A percentile compares a stretch with the other conserved stretches of the same genome.
phyloP scores from a whole-genome alignment of 345 rosid genomes.

The Gossypium arboreum region DNA sequence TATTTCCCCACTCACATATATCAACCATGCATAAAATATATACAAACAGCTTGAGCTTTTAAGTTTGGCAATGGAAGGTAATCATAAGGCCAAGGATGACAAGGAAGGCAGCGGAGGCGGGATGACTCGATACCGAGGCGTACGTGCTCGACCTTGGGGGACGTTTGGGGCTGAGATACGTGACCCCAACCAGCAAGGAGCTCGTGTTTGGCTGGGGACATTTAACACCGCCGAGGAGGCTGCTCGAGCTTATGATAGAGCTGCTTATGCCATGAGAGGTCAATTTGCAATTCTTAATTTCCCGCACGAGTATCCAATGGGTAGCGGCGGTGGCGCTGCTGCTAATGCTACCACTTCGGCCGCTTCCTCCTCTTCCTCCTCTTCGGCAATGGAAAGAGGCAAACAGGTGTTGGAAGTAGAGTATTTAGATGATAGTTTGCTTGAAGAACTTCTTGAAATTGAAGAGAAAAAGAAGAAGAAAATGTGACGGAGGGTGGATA shows the following conservation, averaged over 20 bases:
- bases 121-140: conserved; percentile 56
- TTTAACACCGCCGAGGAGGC: conserved; percentile 88
- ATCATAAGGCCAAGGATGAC: conserved; percentile 1
- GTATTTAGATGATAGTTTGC: conserved; percentile 62
- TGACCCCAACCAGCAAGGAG: conserved; percentile 65
- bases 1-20: not conserved
- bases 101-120: conserved; percentile 28
- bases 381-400: not conserved
- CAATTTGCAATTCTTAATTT: conserved; percentile 73
- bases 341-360: not conserved
- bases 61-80: conserved; percentile 25
- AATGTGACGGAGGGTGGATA: not conserved
- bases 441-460: conserved; percentile 36
- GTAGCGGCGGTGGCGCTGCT: conserved; percentile 16
- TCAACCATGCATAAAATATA: not conserved
- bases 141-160: conserved; percentile 88
- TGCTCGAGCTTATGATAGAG: conserved; percentile 81
- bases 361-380: not conserved
- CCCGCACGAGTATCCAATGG: conserved; percentile 61
- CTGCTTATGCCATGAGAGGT: conserved; percentile 85
- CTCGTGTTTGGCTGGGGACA: conserved; percentile 86
- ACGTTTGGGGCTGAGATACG: conserved; percentile 92
- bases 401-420: conserved; percentile 45
- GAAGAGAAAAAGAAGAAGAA: conserved; percentile 4
- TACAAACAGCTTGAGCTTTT: too few species aligned